These are phyloP conservation scores for Akebia trifoliata DNA, from an alignment of 164 flowering plant species.

Conservation along the genomic window DNA sequence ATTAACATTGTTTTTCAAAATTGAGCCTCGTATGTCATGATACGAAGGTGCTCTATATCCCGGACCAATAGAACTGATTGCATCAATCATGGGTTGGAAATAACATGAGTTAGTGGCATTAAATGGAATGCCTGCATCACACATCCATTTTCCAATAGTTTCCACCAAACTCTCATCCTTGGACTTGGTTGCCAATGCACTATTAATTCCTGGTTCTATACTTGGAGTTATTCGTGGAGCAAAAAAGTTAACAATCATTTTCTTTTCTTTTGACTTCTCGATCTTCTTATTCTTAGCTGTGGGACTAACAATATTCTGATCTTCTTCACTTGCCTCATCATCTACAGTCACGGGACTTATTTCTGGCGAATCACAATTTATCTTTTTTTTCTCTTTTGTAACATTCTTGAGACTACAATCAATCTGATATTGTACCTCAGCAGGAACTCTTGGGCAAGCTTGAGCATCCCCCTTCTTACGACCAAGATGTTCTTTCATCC, in stretches of 20 bases:
- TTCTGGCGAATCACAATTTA: not conserved
- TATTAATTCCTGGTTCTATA: not conserved
- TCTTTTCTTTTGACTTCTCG: not conserved
- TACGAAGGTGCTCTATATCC: conserved; percentile 8
- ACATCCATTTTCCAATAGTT: too few species aligned
- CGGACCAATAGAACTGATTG: not conserved
- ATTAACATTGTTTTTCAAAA: too few species aligned
- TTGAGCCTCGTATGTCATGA: too few species aligned
- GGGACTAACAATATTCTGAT: too few species aligned
- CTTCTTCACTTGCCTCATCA: not conserved
- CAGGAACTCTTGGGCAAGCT: not conserved
- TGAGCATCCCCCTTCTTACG: not conserved
- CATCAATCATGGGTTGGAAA: too few species aligned
- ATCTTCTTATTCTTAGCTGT: not conserved
- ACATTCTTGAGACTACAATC: not conserved
- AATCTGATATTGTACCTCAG: not conserved
- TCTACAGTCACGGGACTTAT: not conserved
- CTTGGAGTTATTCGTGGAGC: not conserved
- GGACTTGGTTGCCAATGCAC: not conserved
- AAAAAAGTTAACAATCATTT: not conserved
- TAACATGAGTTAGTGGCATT: conserved; percentile 7
- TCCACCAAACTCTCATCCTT: too few species aligned
- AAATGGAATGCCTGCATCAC: conserved; percentile 11
- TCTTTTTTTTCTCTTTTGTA: not conserved
- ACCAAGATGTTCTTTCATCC: not conserved